phyloP scores from a whole-genome alignment of 345 rosid genomes.

The Eucalyptus fibrosa region DNA sequence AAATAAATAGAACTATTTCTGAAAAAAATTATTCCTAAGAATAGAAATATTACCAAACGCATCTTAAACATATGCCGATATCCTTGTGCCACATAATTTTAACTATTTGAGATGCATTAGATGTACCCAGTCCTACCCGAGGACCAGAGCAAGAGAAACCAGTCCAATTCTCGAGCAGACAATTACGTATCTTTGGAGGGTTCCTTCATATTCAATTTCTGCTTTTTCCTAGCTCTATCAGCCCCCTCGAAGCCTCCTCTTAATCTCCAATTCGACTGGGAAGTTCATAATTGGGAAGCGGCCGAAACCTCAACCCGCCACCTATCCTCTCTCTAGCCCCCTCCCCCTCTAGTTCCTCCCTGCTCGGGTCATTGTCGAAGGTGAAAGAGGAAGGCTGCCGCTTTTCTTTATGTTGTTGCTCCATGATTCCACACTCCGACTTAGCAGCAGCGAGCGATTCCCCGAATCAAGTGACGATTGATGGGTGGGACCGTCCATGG shows the following conservation, averaged over 20 bases:
- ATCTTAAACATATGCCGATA: background rate
- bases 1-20: too few relatives aligned
- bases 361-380: background rate
- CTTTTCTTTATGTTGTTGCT: background rate
- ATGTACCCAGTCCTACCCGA: fast-evolving
- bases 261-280: background rate
- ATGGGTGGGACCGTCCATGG: background rate
- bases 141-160: background rate
- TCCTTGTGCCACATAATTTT: background rate
- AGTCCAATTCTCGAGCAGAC: too few relatives aligned
- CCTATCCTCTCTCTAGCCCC: background rate
- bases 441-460: background rate
- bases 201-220: background rate
- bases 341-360: background rate
- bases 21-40: too few relatives aligned
- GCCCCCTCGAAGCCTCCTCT: background rate
- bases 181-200: background rate
- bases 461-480: background rate
- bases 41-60: too few relatives aligned
- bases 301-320: background rate
- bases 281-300: background rate
- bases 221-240: background rate
- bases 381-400: background rate
- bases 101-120: background rate
- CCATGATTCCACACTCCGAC: background rate